These are phyloP conservation scores for Alternaria metachromatica DNA, from an alignment of 2,329 filamentous ascomycete species.

Conservation along the genomic window DNA sequence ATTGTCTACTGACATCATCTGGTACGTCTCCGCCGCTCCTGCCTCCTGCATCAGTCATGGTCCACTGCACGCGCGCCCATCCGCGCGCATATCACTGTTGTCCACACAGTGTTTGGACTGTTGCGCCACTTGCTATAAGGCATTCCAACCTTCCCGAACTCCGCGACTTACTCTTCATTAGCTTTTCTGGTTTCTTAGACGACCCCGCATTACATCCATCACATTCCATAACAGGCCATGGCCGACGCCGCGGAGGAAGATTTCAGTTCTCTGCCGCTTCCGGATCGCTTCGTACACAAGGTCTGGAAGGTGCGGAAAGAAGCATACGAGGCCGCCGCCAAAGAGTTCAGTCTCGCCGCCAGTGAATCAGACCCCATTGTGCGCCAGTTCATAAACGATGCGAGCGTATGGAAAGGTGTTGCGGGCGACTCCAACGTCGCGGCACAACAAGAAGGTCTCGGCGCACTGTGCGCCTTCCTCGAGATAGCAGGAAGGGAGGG, in stretches of 20 bases:
- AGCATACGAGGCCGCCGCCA: slow-evolving; percentile 90
- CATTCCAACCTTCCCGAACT: not conserved
- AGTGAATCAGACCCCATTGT: slow-evolving; percentile 88
- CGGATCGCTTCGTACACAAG: slow-evolving; percentile 87
- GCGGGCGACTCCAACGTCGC: slow-evolving; percentile 96
- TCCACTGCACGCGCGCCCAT: slow-evolving; percentile 2
- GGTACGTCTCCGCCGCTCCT: slow-evolving; percentile 11
- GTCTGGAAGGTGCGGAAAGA: slow-evolving; percentile 97
- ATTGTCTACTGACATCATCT: slow-evolving; percentile 8
- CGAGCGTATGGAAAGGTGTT: slow-evolving; percentile 87
- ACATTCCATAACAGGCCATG: slow-evolving; percentile 59
- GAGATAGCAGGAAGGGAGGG: slow-evolving; percentile 86
- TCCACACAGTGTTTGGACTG: not conserved
- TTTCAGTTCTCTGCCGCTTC: slow-evolving; percentile 75
- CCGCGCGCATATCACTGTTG: not conserved
- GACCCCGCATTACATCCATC: slow-evolving; percentile 15
- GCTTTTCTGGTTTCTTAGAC: not conserved
- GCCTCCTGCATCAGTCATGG: not conserved
- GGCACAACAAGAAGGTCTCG: slow-evolving; percentile 91
- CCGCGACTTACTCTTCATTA: slow-evolving; percentile 12
- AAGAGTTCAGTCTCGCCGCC: slow-evolving; percentile 82
- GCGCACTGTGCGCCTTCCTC: slow-evolving; percentile 86
- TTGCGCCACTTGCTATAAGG: not conserved
- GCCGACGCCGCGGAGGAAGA: slow-evolving; percentile 81
- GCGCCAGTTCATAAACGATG: slow-evolving; percentile 83